Evolutionary conservation across 1,284 basidiomycete species (phyloP).

Genomic region (Naganishia albida): DNA sequence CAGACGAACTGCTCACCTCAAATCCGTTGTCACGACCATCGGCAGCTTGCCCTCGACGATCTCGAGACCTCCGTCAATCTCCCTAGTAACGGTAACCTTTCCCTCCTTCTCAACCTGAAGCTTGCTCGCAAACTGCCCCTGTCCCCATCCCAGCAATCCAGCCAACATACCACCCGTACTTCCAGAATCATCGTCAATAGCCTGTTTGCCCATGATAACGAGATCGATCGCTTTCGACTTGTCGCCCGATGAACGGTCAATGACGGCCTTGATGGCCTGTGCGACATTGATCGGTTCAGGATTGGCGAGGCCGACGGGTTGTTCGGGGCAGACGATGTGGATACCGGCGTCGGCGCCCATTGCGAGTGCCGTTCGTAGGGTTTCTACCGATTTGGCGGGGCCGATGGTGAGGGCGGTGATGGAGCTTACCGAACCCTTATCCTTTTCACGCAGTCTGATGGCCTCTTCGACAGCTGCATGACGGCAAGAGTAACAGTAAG

Average conservation of each 20-base stretch:
- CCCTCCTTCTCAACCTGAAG: conserved; percentile 73
- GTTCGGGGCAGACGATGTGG: conserved; percentile 82
- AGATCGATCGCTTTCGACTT: conserved; percentile 70
- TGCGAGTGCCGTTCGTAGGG: conserved; percentile 90
- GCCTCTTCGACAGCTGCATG: conserved; percentile 91
- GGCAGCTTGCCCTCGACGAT: conserved; percentile 80
- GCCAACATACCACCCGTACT: conserved; percentile 98
- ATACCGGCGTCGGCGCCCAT: conserved; percentile 96
- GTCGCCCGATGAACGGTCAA: conserved; percentile 61
- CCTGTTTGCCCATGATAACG: conserved; percentile 97
- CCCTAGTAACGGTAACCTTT: conserved; percentile 74
- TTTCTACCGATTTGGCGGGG: conserved; percentile 84
- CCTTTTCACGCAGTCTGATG: conserved; percentile 82
- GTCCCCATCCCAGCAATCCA: conserved; percentile 86
- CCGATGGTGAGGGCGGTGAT: conserved; percentile 93
- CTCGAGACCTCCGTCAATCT: conserved; percentile 93
- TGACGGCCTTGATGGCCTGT: conserved; percentile 75
- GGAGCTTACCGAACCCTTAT: conserved; percentile 69
- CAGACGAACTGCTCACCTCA: conserved; percentile 66
- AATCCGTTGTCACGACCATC: conserved; percentile 87
- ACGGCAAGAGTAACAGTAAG: neutral
- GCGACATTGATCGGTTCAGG: conserved; percentile 54
- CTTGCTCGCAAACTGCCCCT: conserved; percentile 94
- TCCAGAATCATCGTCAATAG: conserved; percentile 96
- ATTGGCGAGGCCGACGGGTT: conserved; percentile 77